Conservation (phyloP, 192 early-diverging fungal species). For the Gamsiella multidivaricata region DNA sequence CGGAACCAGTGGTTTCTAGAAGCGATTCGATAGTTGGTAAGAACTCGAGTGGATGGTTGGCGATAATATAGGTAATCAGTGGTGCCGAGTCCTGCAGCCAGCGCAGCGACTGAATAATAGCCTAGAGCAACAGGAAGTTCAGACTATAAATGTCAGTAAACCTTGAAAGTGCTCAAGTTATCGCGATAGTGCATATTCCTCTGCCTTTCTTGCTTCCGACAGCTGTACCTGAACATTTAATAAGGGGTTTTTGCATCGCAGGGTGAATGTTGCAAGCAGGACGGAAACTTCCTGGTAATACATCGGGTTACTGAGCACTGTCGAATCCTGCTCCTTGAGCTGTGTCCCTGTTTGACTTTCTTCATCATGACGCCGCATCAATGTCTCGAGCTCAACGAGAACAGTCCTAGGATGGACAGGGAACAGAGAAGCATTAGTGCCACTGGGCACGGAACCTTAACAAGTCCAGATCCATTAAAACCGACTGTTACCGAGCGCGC, state of each 20-base stretch:
- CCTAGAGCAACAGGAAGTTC: constrained; percentile 6
- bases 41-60: constrained; percentile 32
- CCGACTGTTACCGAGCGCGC: constrained; percentile 28
- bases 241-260: constrained; percentile 21
- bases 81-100: constrained; percentile 21
- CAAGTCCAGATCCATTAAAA: background rate
- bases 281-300: constrained; percentile 23
- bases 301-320: constrained; percentile 23
- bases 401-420: constrained; percentile 10
- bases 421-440: background rate
- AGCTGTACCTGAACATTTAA: constrained; percentile 40
- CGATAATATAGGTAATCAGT: constrained; percentile 24
- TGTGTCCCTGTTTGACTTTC: background rate
- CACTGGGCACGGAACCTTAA: background rate
- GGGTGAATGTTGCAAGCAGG: constrained; percentile 14
- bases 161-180: background rate
- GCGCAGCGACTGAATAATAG: constrained; percentile 11
- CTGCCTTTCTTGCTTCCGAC: background rate
- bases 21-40: constrained; percentile 25
- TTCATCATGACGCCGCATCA: background rate
- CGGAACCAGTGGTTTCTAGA: background rate
- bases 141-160: background rate
- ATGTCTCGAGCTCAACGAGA: constrained; percentile 13
- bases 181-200: background rate
- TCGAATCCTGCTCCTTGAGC: background rate